Evolutionary conservation across 2,329 filamentous ascomycete species (phyloP).

Genomic region (Aspergillus sclerotialis): DNA sequence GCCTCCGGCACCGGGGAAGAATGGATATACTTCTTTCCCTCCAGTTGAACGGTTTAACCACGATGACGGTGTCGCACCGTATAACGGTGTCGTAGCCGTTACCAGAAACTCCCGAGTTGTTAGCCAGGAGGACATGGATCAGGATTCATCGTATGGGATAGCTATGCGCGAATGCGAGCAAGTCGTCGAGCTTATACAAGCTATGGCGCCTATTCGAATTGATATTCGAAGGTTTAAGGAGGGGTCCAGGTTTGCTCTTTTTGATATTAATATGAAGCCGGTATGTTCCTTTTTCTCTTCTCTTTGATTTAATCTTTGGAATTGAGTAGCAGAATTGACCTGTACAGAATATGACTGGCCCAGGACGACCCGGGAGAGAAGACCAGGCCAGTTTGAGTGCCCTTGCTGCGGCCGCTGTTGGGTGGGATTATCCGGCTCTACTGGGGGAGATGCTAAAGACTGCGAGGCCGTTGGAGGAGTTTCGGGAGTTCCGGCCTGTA

Average conservation of each 20-base stretch:
- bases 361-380: conserved; percentile 41
- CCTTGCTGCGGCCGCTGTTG: conserved; percentile 36
- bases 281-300: conserved; percentile 21
- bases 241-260: conserved; percentile 38
- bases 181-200: conserved; percentile 32
- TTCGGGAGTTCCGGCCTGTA: too few relatives aligned
- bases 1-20: conserved; percentile 32
- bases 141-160: conserved; percentile 24
- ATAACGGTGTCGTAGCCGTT: conserved; percentile 44
- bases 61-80: conserved; percentile 41
- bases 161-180: conserved; percentile 34
- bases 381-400: conserved; percentile 43
- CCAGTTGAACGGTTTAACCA: conserved; percentile 45
- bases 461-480: too few relatives aligned
- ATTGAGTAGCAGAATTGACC: too few relatives aligned
- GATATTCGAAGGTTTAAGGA: conserved; percentile 37
- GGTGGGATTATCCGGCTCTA: conserved; percentile 9
- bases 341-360: conserved; percentile 42
- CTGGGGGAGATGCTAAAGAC: too few relatives aligned
- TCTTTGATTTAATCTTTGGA: too few relatives aligned
- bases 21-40: conserved; percentile 39
- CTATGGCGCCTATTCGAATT: conserved; percentile 42
- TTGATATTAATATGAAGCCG: conserved; percentile 49
- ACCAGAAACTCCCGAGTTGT: conserved; percentile 41
- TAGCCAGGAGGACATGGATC: conserved; percentile 19